phyloP scores from a whole-genome alignment of 192 early-diverging fungal species.

The Anaeromyces robustus region DNA sequence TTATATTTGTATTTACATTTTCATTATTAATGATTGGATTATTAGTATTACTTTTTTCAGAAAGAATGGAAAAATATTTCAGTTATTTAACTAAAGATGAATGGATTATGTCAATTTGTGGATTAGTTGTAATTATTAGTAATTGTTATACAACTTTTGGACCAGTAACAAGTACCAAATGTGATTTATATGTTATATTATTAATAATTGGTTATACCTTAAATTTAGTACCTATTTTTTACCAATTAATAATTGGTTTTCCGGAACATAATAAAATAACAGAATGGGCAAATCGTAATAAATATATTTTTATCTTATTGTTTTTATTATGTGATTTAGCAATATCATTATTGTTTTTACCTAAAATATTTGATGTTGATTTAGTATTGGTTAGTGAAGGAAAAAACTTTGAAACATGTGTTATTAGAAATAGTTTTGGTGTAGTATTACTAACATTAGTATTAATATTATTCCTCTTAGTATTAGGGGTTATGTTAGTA shows the following conservation, averaged over 20 bases:
- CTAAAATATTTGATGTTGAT: background rate
- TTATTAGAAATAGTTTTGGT: background rate
- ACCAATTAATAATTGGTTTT: background rate
- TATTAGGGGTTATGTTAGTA: background rate
- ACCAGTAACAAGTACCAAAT: background rate
- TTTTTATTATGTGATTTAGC: background rate
- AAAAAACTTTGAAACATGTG: background rate
- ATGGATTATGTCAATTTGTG: background rate
- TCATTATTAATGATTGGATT: background rate
- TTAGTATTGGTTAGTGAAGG: background rate
- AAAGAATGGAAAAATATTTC: background rate
- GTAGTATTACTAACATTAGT: background rate
- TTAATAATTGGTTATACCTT: background rate
- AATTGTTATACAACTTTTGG: background rate
- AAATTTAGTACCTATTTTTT: background rate
- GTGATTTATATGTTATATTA: background rate
- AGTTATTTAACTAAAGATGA: background rate
- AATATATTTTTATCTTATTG: background rate
- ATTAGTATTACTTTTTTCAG: background rate
- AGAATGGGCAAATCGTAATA: background rate
- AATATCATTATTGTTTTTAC: background rate
- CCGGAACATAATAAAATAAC: background rate
- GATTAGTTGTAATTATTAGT: background rate
- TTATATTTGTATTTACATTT: background rate
- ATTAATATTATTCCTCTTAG: background rate